Evolutionary conservation across 2,329 filamentous ascomycete genomes (phyloP).

Genomic region (Fusarium nurragi): DNA sequence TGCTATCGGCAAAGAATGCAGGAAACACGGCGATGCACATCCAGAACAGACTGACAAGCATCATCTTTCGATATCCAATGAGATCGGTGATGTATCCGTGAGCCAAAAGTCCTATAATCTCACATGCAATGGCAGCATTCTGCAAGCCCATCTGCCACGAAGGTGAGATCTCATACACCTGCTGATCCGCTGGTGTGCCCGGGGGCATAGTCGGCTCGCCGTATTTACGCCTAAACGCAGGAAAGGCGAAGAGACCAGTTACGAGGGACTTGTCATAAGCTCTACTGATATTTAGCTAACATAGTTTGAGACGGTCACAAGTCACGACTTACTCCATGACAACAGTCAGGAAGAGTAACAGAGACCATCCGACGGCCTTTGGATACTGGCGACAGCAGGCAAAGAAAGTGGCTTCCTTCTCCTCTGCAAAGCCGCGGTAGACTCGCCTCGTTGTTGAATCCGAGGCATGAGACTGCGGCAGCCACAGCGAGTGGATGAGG

Average conservation of each 20-base stretch:
- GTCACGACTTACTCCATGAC: slow-evolving; percentile 36
- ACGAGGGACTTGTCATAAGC: slow-evolving; percentile 39
- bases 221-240: slow-evolving; percentile 39
- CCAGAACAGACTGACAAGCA: slow-evolving; percentile 50
- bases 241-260: slow-evolving; percentile 37
- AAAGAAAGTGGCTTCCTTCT: slow-evolving; percentile 34
- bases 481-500: slow-evolving; percentile 22
- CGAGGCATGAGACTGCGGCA: slow-evolving; percentile 25
- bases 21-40: slow-evolving; percentile 52
- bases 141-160: slow-evolving; percentile 40
- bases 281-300: slow-evolving; percentile 8
- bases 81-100: slow-evolving; percentile 54
- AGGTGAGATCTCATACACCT: slow-evolving; percentile 49
- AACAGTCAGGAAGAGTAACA: slow-evolving; percentile 39
- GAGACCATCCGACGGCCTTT: slow-evolving; percentile 40
- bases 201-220: not conserved
- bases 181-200: slow-evolving; percentile 36
- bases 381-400: slow-evolving; percentile 36
- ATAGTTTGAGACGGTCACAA: not conserved
- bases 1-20: slow-evolving; percentile 50
- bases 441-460: slow-evolving; percentile 31
- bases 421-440: slow-evolving; percentile 30
- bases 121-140: slow-evolving; percentile 35
- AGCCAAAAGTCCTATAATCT: slow-evolving; percentile 52
- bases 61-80: slow-evolving; percentile 51